Percentiles rank a stretch among this genome's conserved stretches.
Conservation (phyloP, 2,329 filamentous ascomycete genomes). For the Alternaria sp. region DNA sequence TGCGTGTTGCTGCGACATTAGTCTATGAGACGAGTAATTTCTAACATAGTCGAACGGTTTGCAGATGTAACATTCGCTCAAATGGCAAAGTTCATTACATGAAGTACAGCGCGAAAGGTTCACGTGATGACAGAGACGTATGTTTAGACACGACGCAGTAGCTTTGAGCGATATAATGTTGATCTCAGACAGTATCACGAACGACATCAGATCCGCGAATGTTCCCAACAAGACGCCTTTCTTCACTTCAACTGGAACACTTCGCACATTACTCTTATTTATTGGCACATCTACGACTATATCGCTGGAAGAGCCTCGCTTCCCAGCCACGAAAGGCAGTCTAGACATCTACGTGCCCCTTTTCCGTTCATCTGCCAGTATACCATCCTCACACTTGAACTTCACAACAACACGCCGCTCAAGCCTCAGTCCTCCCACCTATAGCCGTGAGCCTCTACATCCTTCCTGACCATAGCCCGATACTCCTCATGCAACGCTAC, state of each 20-base stretch:
- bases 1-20: background rate
- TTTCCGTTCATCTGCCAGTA: background rate
- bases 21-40: background rate
- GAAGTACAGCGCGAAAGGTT: background rate
- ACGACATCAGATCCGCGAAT: background rate
- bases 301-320: background rate
- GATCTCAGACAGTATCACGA: background rate
- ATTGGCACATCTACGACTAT: background rate
- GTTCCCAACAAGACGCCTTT: background rate
- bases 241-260: background rate
- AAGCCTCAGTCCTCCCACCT: background rate
- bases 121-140: background rate
- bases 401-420: background rate
- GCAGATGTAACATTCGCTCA: background rate
- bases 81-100: background rate
- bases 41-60: background rate
- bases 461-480: background rate
- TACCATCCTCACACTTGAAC: background rate
- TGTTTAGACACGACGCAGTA: background rate
- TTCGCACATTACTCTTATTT: background rate
- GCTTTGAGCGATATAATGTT: background rate
- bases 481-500: background rate
- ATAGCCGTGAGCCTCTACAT: background rate
- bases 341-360: background rate
- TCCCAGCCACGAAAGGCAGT: background rate